These are phyloP conservation scores for Emericellopsis terricola DNA, from an alignment of 495 filamentous ascomycete species.

Conservation along the genomic window DNA sequence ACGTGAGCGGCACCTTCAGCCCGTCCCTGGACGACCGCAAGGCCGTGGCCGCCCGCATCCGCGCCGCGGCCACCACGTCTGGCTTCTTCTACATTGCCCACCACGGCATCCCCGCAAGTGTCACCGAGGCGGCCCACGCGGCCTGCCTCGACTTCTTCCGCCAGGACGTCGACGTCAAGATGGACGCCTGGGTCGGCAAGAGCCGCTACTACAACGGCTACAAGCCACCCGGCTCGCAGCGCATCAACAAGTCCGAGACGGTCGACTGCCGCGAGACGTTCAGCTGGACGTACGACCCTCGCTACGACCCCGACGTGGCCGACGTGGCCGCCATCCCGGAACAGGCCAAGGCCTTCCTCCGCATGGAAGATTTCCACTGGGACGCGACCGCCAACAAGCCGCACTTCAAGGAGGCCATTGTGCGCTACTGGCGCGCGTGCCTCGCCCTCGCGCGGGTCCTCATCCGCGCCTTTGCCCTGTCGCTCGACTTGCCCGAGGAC, in stretches of 20 bases:
- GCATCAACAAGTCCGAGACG: conserved; percentile 18
- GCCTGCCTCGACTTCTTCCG: conserved; percentile 25
- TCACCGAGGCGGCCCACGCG: conserved; percentile 13
- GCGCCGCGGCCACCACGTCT: conserved; percentile 19
- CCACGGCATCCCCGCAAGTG: conserved; percentile 25
- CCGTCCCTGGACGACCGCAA: conserved; percentile 12
- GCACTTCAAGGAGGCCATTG: conserved; percentile 22
- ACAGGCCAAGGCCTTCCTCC: conserved; percentile 18
- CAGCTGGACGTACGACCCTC: conserved; percentile 23
- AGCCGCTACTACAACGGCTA: conserved; percentile 16
- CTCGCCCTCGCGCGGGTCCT: conserved; percentile 27
- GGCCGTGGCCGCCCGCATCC: conserved; percentile 18
- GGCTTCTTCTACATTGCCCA: conserved; percentile 35
- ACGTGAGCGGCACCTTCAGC: conserved; percentile 21
- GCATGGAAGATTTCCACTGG: conserved; percentile 28
- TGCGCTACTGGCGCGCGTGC: conserved; percentile 25
- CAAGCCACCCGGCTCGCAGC: conserved; percentile 10
- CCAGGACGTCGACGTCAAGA: conserved; percentile 21
- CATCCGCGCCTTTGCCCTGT: conserved; percentile 27
- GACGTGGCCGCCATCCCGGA: conserved; percentile 14
- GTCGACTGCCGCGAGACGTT: conserved; percentile 24
- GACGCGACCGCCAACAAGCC: conserved; percentile 16
- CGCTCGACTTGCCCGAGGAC: conserved; percentile 25
- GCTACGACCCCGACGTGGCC: conserved; percentile 22
- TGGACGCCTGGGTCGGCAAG: conserved; percentile 9